phyloP scores from a whole-genome alignment of 2,329 filamentous ascomycete genomes.

The Aureobasidium sp. region DNA sequence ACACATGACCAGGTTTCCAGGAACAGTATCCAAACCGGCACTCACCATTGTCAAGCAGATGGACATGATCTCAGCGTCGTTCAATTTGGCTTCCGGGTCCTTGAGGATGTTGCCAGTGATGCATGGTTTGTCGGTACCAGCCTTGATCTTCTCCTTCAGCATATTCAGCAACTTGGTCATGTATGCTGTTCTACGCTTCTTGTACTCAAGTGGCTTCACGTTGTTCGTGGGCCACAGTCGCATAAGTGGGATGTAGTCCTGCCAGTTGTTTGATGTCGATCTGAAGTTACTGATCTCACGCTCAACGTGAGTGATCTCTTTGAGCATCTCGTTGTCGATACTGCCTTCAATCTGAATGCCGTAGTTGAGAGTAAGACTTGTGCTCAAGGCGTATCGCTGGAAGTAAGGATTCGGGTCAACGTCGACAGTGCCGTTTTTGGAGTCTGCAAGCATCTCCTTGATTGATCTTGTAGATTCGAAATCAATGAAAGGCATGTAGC shows the following conservation, averaged over 20 bases:
- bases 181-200: conserved; percentile 61
- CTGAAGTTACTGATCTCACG: conserved; percentile 68
- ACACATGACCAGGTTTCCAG: conserved; percentile 71
- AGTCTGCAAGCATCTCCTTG: conserved; percentile 62
- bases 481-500: conserved; percentile 77
- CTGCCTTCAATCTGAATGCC: conserved; percentile 67
- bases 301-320: conserved; percentile 70
- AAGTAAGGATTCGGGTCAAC: conserved; percentile 68
- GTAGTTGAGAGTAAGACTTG: conserved; percentile 70
- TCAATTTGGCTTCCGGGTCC: conserved; percentile 61
- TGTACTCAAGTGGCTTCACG: conserved; percentile 56
- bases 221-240: conserved; percentile 58
- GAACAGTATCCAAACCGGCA: conserved; percentile 73
- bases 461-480: conserved; percentile 66
- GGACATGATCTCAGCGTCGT: conserved; percentile 66
- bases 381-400: conserved; percentile 69
- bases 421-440: conserved; percentile 53
- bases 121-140: conserved; percentile 60
- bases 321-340: conserved; percentile 58
- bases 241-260: conserved; percentile 74
- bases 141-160: conserved; percentile 53
- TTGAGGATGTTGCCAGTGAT: conserved; percentile 66
- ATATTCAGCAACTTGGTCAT: conserved; percentile 52
- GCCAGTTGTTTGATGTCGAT: conserved; percentile 71
- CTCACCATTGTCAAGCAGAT: conserved; percentile 79